Conservation (phyloP, 1,139 yeast genomes). For the Saccharomyces hybrid region DNA sequence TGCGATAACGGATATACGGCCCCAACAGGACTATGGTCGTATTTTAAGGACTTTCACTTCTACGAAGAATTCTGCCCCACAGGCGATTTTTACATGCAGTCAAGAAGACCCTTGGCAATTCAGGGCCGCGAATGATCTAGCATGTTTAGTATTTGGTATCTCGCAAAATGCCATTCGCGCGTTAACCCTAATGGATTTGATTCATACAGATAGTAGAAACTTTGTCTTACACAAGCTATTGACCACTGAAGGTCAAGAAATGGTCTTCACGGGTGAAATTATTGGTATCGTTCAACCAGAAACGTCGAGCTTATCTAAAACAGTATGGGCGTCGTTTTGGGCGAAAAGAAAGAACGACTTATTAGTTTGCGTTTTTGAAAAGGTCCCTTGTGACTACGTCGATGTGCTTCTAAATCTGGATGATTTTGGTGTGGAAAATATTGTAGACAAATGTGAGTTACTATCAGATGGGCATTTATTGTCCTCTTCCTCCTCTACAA, state of each 20-base stretch:
- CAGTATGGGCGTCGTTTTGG: conserved; percentile 82
- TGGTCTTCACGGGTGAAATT: conserved; percentile 50
- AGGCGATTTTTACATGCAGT: conserved; percentile 77
- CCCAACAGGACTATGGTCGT: conserved; percentile 21
- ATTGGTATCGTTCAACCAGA: conserved; percentile 43
- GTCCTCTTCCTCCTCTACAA: not conserved
- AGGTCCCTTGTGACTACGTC: conserved; percentile 74
- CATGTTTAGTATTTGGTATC: conserved; percentile 80
- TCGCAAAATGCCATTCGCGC: conserved; percentile 57
- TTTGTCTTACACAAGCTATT: conserved; percentile 54
- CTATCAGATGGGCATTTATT: conserved; percentile 1
- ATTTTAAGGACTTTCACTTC: conserved; percentile 53
- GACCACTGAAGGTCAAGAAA: conserved; percentile 34
- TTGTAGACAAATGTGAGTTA: conserved; percentile 21
- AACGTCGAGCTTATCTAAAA: conserved; percentile 36
- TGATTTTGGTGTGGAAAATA: conserved; percentile 20
- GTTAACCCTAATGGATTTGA: conserved; percentile 63
- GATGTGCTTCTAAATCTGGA: conserved; percentile 42
- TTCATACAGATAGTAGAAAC: conserved; percentile 65
- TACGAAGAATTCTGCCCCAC: conserved; percentile 62
- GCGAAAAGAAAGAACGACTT: conserved; percentile 66
- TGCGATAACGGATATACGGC: conserved; percentile 11
- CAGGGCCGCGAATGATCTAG: conserved; percentile 81
- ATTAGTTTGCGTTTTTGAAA: conserved; percentile 80
- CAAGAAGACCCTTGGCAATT: conserved; percentile 72